phyloP scores from a whole-genome alignment of 2,329 filamentous ascomycete species.

The Claviceps monticola region DNA sequence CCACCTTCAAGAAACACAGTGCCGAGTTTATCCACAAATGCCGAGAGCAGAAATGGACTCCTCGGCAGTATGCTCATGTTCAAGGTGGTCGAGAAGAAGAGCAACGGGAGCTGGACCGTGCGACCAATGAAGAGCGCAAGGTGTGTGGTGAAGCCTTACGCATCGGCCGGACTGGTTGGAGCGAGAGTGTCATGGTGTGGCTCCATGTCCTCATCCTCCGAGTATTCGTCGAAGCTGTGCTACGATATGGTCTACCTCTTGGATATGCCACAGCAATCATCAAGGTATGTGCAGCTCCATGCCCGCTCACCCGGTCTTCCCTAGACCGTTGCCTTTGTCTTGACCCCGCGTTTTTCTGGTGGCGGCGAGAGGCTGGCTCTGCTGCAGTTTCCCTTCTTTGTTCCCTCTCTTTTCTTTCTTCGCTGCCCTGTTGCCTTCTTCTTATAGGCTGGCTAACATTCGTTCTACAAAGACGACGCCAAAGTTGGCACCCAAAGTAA shows the following conservation, averaged over 20 bases:
- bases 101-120: conserved; percentile 68
- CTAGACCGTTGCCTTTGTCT: no score
- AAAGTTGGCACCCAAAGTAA: conserved; percentile 71
- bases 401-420: not conserved
- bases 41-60: conserved; percentile 87
- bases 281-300: conserved; percentile 44
- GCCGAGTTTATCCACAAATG: conserved; percentile 84
- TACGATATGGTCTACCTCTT: conserved; percentile 83
- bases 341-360: not conserved
- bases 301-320: no score
- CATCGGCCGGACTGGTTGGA: conserved; percentile 82
- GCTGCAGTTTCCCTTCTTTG: not conserved
- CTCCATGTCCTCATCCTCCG: conserved; percentile 80
- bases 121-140: conserved; percentile 76
- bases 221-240: conserved; percentile 95
- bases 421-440: not conserved
- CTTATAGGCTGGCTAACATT: not conserved
- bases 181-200: conserved; percentile 93
- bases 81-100: conserved; percentile 85
- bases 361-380: no score
- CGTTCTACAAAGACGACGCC: conserved; percentile 49
- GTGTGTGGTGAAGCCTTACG: conserved; percentile 85
- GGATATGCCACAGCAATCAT: conserved; percentile 78
- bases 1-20: conserved; percentile 84
- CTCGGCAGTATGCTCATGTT: conserved; percentile 84